phyloP scores from a whole-genome alignment of 2,329 filamentous ascomycete genomes.

The Neobulgaria alba region DNA sequence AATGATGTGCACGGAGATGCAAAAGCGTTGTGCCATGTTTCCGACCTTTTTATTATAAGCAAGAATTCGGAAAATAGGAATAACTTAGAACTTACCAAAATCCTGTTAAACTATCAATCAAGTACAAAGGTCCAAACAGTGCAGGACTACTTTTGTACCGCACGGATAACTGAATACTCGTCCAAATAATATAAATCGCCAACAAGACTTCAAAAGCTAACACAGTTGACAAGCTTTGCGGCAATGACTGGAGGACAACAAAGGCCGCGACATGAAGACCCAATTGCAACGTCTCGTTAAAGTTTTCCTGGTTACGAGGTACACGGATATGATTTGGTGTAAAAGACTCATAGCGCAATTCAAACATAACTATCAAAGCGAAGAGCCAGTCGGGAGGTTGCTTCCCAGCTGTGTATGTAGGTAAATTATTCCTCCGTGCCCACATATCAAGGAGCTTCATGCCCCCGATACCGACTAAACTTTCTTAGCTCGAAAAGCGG shows the following conservation, averaged over 20 bases:
- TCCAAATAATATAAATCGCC: constrained; percentile 35
- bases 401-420: constrained; percentile 26
- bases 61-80: background rate
- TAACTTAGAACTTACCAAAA: constrained; percentile 29
- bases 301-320: constrained; percentile 25
- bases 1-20: constrained; percentile 32
- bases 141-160: constrained; percentile 32
- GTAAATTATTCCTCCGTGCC: constrained; percentile 28
- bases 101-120: constrained; percentile 29
- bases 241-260: constrained; percentile 29
- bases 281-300: constrained; percentile 31
- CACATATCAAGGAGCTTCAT: constrained; percentile 36
- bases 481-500: constrained; percentile 9
- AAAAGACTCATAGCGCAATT: constrained; percentile 36
- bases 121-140: constrained; percentile 34
- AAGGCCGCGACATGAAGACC: constrained; percentile 30
- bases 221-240: constrained; percentile 29
- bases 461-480: constrained; percentile 29
- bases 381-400: constrained; percentile 24
- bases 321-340: constrained; percentile 32
- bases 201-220: constrained; percentile 32
- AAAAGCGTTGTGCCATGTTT: constrained; percentile 36
- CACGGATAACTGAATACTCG: constrained; percentile 30
- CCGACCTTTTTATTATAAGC: constrained; percentile 21
- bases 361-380: constrained; percentile 31